These are phyloP conservation scores for Flaveria linearis DNA, from an alignment of 129 eudicot genomes.

Conservation along the genomic window DNA sequence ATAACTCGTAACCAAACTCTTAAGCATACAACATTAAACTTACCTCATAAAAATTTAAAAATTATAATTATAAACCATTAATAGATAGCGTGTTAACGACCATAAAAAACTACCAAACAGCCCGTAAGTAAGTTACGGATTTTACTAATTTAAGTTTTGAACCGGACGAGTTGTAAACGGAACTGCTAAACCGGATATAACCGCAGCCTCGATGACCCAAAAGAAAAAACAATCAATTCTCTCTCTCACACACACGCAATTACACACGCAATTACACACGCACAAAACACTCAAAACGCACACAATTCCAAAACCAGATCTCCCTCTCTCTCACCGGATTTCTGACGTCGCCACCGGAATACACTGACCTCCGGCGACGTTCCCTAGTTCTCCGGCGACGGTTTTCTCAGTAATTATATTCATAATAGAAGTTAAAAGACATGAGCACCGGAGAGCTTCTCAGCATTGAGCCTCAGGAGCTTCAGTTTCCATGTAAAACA, in stretches of 20 bases:
- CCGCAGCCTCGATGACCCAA: constrained; percentile 10
- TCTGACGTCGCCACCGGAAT: constrained; percentile 25
- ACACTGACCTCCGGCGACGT: constrained; percentile 27
- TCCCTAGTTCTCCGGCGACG: constrained; percentile 7
- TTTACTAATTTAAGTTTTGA: too few species aligned
- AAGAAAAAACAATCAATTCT: not conserved
- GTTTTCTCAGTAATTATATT: constrained; percentile 2
- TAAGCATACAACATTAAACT: too few species aligned
- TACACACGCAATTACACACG: too few species aligned
- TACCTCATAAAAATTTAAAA: too few species aligned
- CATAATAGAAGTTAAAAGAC: constrained; percentile 6
- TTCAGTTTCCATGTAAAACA: constrained; percentile 64
- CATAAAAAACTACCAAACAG: too few species aligned
- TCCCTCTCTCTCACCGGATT: constrained; percentile 26
- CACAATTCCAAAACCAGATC: constrained; percentile 35
- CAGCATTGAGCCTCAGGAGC: constrained; percentile 73
- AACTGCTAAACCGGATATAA: not conserved
- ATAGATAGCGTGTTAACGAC: too few species aligned
- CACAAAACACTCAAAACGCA: constrained; percentile 15
- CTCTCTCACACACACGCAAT: not conserved
- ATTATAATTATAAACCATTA: too few species aligned
- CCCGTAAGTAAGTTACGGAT: too few species aligned
- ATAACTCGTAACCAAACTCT: too few species aligned
- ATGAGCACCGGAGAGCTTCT: constrained; percentile 74
- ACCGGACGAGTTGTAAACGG: too few species aligned